Base-by-base conservation (phyloP, 139 green algal species). In the Chloropicon primus region DNA sequence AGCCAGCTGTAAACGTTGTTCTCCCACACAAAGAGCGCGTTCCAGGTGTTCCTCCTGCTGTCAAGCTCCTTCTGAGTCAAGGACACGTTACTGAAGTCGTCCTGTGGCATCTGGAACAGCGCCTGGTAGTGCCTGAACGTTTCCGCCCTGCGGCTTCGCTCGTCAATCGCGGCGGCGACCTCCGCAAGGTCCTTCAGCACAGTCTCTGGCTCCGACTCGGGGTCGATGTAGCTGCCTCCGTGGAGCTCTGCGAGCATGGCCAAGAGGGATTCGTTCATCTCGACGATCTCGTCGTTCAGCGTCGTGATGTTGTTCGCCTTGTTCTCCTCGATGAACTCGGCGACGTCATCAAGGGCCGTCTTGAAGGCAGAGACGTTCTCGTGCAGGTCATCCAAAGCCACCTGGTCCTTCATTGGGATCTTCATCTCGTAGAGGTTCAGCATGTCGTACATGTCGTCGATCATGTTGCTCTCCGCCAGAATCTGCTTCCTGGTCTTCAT, bases 371-470 rank as follows among this genome's bases (percentile, higher is more conserved):
- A 21, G 62, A 82, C 22, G 73, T 78, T 81, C 76, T 96, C 91
- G 24, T 85, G 82, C 27, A 93, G 84, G 79, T 94, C 90, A 77
- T 96, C 91, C 72, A 91, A 86, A 83, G 91, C 90, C 21, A 92
- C 86, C 76, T 77, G n/a, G 73, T 90, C 86, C 2, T 76, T 74
- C 24, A 81, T 90, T 1, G 82, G 79, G 24, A 91, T 84, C 83
- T 93, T 92, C 74, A 91, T 87, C 78, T 92, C 87, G 75, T 93
- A 88, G 0, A 87, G 83, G 22, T 85, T 82, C 26, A 93, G 83
- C 84, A 89, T 87, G 72, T 94, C 90, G 76, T 94, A 94, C 88
- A 94, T 94, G 78, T 94, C 90, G 73, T 94, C 88, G 75, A 94
- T 85, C 29, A 87, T 76, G 2, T 73, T 80, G 5, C 76, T 84